Evolutionary conservation across 495 filamentous ascomycete genomes (phyloP).

Genomic region (Penicillium paxilli): DNA sequence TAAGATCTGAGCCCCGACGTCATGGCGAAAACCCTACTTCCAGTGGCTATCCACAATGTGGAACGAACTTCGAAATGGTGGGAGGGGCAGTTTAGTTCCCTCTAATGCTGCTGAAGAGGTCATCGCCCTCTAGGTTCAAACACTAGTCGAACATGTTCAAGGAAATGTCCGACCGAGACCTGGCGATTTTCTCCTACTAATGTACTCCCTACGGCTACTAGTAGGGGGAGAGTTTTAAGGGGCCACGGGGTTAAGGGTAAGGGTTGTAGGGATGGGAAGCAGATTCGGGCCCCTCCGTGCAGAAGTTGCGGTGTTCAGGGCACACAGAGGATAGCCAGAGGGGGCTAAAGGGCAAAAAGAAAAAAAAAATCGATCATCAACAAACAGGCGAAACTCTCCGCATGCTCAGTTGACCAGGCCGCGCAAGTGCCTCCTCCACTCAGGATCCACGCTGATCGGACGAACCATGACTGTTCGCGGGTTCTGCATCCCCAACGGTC

Average conservation of each 20-base stretch:
- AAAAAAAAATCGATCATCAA: neutral
- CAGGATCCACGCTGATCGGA: slow-evolving; percentile 15
- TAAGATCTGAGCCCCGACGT: slow-evolving; percentile 15
- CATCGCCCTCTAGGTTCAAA: neutral
- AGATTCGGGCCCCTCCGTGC: neutral
- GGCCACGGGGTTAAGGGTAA: too few species aligned
- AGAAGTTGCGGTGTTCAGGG: slow-evolving; percentile 1
- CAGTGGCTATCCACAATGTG: neutral
- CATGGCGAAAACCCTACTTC: slow-evolving; percentile 7
- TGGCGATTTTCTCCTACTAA: neutral
- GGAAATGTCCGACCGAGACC: neutral
- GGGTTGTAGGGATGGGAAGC: too few species aligned
- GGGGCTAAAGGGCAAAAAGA: too few species aligned
- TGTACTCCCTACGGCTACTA: too few species aligned
- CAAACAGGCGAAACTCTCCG: neutral
- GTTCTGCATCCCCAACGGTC: slow-evolving; percentile 12
- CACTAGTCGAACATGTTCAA: neutral
- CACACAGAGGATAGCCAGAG: too few species aligned
- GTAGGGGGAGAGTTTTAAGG: too few species aligned
- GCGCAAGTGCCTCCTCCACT: slow-evolving; percentile 14
- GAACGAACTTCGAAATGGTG: neutral
- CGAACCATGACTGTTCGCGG: slow-evolving; percentile 7
- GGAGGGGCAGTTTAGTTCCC: neutral
- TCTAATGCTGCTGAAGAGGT: neutral
- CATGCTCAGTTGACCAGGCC: slow-evolving; percentile 4